Base-by-base conservation (phyloP, 2,329 filamentous ascomycete genomes). In the Metarhizium guizhouense region DNA sequence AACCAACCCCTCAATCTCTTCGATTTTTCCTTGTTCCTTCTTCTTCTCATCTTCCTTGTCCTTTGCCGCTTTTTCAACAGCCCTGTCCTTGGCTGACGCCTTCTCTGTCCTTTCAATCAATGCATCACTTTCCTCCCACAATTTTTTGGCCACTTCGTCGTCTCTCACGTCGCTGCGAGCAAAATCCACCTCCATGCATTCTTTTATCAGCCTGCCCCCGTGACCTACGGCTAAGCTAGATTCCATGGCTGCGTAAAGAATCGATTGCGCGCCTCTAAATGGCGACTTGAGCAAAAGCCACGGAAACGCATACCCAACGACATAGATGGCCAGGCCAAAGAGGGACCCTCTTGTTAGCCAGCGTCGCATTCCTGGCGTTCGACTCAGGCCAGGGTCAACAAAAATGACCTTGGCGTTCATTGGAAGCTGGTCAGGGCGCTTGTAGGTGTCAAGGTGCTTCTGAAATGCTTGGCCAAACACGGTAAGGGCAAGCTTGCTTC, bases 221-320 rank as follows among this genome's bases (percentile, higher is more conserved):
- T 71, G 65, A 1, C 80, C 83, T 38, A 85, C 78, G 4, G 81
- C 83, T 52, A 91, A 82, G 3, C 79, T 76, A 2, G 81, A 80
- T 55, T 96, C 92, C 89, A 96, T 95, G 2, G 85, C 85, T 0
- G 92, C 92, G 62, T 86, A 86, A 8, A 97, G 74, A 50, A 97
- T 84, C 5, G 88, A 91, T 72, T 99, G 92, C 0, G 93, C 89
- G 2, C 90, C 94, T 72, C 88, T 85, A 53, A 85, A 74, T 0
- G 91, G 82, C 38, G 88, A 92, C 71, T 99, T 97, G 54, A 99
- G 76, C 1, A 96, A 70, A 25, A 99, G 70, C 90, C 93, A 97
- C 69, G 88, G 90, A 0, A 95, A 61, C 1, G 87, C 79, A 77
- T 93, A 99, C 38, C 84, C 82, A 11, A 87, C 48, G 7, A 96